phyloP scores from a whole-genome alignment of 176 grass and related monocot genomes.

The Cenchrus purpureus region DNA sequence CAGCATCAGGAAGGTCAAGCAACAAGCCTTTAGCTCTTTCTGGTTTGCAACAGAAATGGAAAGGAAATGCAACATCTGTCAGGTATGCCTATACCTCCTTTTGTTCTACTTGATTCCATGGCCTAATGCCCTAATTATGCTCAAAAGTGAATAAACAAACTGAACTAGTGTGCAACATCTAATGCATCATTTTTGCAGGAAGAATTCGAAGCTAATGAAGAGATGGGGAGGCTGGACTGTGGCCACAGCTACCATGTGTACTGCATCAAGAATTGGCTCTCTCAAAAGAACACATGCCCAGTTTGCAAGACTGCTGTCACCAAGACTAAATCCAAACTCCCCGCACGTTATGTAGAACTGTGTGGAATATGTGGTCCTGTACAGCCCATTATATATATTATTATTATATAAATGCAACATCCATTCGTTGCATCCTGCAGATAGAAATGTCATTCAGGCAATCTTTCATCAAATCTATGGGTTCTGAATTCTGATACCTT shows the following conservation, averaged over 20 bases:
- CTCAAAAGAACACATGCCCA: constrained; percentile 92
- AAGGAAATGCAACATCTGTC: constrained; percentile 91
- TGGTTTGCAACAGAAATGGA: constrained; percentile 62
- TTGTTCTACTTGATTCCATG: not conserved
- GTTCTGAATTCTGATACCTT: constrained; percentile 5
- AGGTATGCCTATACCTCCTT: constrained; percentile 43
- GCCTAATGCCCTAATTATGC: too few relatives aligned
- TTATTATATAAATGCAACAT: constrained; percentile 47
- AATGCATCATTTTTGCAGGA: constrained; percentile 51
- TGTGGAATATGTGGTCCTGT: constrained; percentile 27
- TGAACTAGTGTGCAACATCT: not conserved
- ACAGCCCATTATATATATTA: constrained; percentile 44
- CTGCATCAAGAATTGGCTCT: constrained; percentile 98
- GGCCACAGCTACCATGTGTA: constrained; percentile 89
- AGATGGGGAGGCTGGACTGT: constrained; percentile 85
- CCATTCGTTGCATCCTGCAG: constrained; percentile 55
- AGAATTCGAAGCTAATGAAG: constrained; percentile 87
- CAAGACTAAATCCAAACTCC: constrained; percentile 42
- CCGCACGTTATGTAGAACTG: not conserved
- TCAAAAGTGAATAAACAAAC: too few relatives aligned
- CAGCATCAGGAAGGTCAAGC: constrained; percentile 62
- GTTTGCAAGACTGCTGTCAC: constrained; percentile 92
- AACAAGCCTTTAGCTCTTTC: constrained; percentile 57
- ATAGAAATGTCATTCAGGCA: constrained; percentile 45
- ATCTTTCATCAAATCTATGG: constrained; percentile 22